Evolutionary conservation across 305 asterid species (phyloP), one percentile per base, ranked within the genome.

Genomic region (Solanum aculeatissimum): DNA sequence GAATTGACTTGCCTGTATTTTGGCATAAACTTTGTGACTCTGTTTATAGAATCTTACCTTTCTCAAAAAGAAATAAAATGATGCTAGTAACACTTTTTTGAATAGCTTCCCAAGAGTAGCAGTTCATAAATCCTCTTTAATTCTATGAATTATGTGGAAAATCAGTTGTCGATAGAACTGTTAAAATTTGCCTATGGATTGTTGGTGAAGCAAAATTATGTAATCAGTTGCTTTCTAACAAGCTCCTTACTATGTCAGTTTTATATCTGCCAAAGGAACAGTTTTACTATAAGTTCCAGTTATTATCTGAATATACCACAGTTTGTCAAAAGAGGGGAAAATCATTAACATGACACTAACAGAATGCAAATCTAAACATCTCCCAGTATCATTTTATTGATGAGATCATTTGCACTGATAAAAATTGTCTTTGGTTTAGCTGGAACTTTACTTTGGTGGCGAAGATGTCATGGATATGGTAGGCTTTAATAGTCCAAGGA

Each of bases 391-490:
- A 75, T 69, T 69, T 69, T 83, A 54, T 42, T 65, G 71, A 51
- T 51, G 49, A 49, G 62, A 83, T 53, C 1, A 25, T 23, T 60
- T 11, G 66, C 47, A 35, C 74, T 70, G 35, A 84, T 55, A 68
- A 63, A 38, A 7, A 6, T 23, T 79, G 16, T 54, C 78, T 85
- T 57, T 87, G 87, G 83, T 90, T 90, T 94, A 96, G 99, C 92
- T 92, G 79, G 98, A 96, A 82, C 88, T 96, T 63, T 96, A 96
- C 86, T 96, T 96, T 85, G 87, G 80, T 62, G 95, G 94, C 84
- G 90, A 72, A 40, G 85, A 92, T 87, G 40, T 53, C 43, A 65
- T 54, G 81, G 83, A 87, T 88, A 84, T 85, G 51, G 86, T 88
- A 55, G 88, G 85, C 84, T 88, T 86, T 86, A 85, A 40, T 86